Evolutionary conservation across 2,329 filamentous ascomycete genomes (phyloP).

Genomic region (Beauveria sp.): DNA sequence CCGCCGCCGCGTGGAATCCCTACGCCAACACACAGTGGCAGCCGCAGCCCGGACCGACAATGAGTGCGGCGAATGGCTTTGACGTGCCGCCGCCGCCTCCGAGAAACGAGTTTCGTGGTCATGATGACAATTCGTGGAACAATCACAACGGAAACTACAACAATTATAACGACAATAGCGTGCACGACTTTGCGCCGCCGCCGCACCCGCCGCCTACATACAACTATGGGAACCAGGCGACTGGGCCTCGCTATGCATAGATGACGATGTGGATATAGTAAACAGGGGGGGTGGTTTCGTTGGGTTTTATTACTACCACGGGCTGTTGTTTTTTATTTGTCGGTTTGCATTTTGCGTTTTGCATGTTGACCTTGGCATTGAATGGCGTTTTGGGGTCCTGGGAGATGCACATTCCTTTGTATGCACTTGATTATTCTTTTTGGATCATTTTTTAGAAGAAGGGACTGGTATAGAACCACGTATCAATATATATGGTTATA

Average conservation of each 20-base stretch:
- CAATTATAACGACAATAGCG: neutral
- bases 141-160: neutral
- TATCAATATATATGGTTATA: too few relatives aligned
- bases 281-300: too few relatives aligned
- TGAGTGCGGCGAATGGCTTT: constrained; percentile 10
- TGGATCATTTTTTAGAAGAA: too few relatives aligned
- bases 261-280: neutral
- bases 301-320: too few relatives aligned
- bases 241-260: constrained; percentile 19
- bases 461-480: too few relatives aligned
- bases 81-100: neutral
- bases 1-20: constrained; percentile 12
- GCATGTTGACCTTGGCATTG: too few relatives aligned
- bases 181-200: constrained; percentile 5
- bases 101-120: neutral
- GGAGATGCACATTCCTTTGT: too few relatives aligned
- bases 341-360: neutral
- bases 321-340: neutral
- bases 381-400: too few relatives aligned
- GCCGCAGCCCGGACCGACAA: constrained; percentile 15
- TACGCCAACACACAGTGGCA: constrained; percentile 12
- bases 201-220: constrained; percentile 6
- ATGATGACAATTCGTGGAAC: neutral
- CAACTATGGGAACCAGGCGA: constrained; percentile 5
- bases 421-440: too few relatives aligned